These are phyloP conservation scores for Groenewaldozyma salmanticensis DNA, from an alignment of 805 yeast species.

Conservation along the genomic window DNA sequence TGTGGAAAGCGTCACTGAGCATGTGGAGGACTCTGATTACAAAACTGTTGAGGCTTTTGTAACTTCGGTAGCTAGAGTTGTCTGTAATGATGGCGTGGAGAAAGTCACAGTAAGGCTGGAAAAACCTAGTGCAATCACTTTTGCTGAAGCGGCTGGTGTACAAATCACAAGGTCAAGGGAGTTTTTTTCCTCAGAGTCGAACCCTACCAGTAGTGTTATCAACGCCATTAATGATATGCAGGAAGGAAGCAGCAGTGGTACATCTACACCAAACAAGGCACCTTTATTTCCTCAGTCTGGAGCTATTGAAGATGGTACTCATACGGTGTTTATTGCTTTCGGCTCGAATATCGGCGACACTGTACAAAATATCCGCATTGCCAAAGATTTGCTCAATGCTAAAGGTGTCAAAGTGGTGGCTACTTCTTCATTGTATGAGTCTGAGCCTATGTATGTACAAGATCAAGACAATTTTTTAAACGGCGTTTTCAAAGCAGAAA, in stretches of 20 bases:
- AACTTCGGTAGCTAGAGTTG: conserved; percentile 52
- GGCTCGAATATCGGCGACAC: conserved; percentile 83
- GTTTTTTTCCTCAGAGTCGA: conserved; percentile 26
- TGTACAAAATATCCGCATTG: conserved; percentile 45
- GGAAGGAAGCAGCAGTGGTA: neutral
- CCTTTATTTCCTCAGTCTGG: conserved; percentile 19
- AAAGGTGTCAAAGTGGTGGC: conserved; percentile 39
- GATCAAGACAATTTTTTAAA: conserved; percentile 78
- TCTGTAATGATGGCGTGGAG: conserved; percentile 36
- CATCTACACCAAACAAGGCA: neutral
- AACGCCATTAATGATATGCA: neutral
- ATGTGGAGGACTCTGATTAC: conserved; percentile 72
- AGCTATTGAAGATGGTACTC: conserved; percentile 20
- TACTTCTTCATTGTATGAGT: conserved; percentile 73
- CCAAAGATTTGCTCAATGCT: conserved; percentile 40
- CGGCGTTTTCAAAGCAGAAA: conserved; percentile 66
- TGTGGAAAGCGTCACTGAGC: conserved; percentile 41
- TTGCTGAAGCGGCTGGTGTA: conserved; percentile 87
- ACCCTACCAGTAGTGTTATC: neutral
- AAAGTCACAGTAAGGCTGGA: conserved; percentile 52
- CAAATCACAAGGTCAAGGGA: conserved; percentile 42
- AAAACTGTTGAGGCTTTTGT: conserved; percentile 92
- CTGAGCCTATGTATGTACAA: conserved; percentile 84
- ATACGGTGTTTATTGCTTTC: conserved; percentile 68
- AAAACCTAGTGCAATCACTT: conserved; percentile 83